Base-by-base conservation (phyloP, 352 stramenopile species). In the Pythium angustatum region DNA sequence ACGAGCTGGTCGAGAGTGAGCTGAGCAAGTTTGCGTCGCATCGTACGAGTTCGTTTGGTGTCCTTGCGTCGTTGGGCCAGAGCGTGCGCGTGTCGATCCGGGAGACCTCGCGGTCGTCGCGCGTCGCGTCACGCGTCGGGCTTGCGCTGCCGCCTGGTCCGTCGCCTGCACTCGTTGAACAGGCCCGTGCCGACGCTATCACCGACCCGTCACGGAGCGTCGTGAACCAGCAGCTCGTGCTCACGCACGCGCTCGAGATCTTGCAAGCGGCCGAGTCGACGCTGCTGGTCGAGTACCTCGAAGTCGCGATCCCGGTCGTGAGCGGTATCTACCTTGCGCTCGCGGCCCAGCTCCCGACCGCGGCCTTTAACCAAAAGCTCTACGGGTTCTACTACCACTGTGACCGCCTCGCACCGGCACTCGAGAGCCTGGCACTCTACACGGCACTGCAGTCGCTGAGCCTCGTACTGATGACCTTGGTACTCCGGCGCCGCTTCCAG, bases 311-410 rank as follows among this genome's bases (percentile, higher is more conserved):
- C 2, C 63, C 63, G 2, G 19, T 59, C 11, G 22, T 50, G 3
- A 64, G 52, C 41, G 40, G 19, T 5, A 21, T 62, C 22, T 68
- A 52, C 36, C 21, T 63, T 11, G 19, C 7, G 3, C 8, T 56
- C 17, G 41, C 40, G 3, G 43, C 40, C 7, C 50, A 61, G 31
- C 27, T 61, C 11, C 22, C 8, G 11, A 57, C 83, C 14, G 74
- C 78, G 21, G 78, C 87, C 33, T 54, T 72, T 12, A 77, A 91
- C 30, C 19, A 48, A 3, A 87, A 89, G 50, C 64, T 92, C 26
- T 36, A 87, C 5, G 68, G 76, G 10, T 90, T 90, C 53, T 83
- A 86, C 57, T 76, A 73, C 34, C 27, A 28, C 3, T 14, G 12
- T 8, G 19, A 79, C 8, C 69, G 84, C 56, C 79, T 79, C 4